Evolutionary conservation across 1,284 basidiomycete species (phyloP).

Genomic region (Sanguinoderma infundibulare): DNA sequence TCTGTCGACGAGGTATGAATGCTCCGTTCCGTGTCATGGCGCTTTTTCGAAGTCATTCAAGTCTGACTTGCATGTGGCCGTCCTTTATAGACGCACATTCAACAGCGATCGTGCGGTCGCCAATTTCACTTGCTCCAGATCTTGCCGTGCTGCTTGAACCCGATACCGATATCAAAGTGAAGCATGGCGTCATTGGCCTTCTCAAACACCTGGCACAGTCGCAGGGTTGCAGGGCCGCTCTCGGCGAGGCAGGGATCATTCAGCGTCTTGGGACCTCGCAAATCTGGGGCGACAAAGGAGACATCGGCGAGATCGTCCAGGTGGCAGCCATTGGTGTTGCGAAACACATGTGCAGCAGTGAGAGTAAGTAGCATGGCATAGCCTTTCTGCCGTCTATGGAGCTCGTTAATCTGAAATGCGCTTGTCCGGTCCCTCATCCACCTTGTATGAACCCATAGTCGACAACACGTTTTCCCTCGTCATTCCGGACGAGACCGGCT

Average conservation of each 20-base stretch:
- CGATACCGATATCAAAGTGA: conserved; percentile 73
- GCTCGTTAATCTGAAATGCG: conserved; percentile 11
- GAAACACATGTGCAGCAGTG: conserved; percentile 85
- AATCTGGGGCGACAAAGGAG: conserved; percentile 72
- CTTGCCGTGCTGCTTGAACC: conserved; percentile 43
- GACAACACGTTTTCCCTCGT: conserved; percentile 66
- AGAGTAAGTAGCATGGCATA: conserved; percentile 52
- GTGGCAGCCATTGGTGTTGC: conserved; percentile 86
- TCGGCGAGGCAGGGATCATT: conserved; percentile 71
- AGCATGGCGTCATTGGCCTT: conserved; percentile 84
- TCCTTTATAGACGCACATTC: conserved; percentile 63
- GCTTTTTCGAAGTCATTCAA: conserved; percentile 1
- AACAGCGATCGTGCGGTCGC: conserved; percentile 56
- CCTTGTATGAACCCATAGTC: conserved; percentile 45
- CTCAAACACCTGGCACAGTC: conserved; percentile 86
- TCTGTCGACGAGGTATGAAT: conserved; percentile 73
- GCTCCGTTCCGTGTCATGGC: conserved; percentile 4
- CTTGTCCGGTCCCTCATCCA: background rate
- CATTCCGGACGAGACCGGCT: conserved; percentile 42
- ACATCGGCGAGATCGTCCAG: conserved; percentile 87
- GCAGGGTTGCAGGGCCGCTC: conserved; percentile 58
- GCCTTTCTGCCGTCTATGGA: conserved; percentile 5
- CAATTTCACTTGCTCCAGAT: conserved; percentile 51
- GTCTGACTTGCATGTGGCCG: conserved; percentile 7
- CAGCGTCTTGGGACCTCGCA: conserved; percentile 66